Conservation (phyloP, 352 stramenopile species). For the Aphanomyces euteiches region DNA sequence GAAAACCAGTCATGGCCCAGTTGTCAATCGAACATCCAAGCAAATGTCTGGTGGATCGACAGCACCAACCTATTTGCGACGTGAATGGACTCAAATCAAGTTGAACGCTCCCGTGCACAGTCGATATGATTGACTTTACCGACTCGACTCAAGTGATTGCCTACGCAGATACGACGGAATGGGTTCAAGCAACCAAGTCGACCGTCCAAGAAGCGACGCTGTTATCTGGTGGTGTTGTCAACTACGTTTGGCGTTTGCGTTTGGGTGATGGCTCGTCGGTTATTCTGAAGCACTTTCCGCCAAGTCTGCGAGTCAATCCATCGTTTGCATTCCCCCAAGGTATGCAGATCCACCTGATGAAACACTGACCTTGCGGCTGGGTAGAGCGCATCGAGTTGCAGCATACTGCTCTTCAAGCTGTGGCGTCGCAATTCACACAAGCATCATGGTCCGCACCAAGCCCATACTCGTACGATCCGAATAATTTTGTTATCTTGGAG, state of each 20-base stretch:
- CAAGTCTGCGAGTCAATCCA: not conserved
- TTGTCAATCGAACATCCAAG: too few relatives aligned
- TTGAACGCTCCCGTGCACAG: too few relatives aligned
- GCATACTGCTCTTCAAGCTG: not conserved
- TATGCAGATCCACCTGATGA: not conserved
- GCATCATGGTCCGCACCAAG: not conserved
- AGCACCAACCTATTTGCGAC: too few relatives aligned
- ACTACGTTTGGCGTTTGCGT: conserved; percentile 18
- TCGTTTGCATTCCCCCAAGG: not conserved
- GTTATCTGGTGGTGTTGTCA: conserved; percentile 10
- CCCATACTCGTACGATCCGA: conserved; percentile 2
- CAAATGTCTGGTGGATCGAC: too few relatives aligned
- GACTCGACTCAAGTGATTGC: not conserved
- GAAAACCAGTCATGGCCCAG: too few relatives aligned
- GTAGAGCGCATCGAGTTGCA: conserved; percentile 1
- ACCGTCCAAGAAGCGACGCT: not conserved
- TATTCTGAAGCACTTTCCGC: conserved; percentile 18
- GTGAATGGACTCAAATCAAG: too few relatives aligned
- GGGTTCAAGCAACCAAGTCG: not conserved
- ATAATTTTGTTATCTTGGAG: not conserved
- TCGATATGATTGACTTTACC: not conserved
- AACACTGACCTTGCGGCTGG: not conserved
- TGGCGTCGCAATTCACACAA: not conserved
- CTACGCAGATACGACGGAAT: not conserved
- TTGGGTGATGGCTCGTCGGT: not conserved